Evolutionary conservation across 352 stramenopile genomes (phyloP).

Genomic region (Pythium scleroteichum): DNA sequence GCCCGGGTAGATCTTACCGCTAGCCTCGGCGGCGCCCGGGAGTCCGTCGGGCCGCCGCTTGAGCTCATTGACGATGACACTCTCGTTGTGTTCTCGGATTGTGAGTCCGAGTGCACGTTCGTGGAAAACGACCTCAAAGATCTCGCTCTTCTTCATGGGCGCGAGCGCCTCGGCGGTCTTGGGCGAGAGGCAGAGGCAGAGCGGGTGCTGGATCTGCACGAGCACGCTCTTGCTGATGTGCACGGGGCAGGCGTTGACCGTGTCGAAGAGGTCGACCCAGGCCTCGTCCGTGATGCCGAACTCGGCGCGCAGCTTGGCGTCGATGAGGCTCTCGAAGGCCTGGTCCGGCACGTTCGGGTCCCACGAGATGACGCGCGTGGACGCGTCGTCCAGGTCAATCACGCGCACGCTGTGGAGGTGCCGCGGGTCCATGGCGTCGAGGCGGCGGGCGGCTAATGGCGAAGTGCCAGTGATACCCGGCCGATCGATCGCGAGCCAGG

Average conservation of each 20-base stretch:
- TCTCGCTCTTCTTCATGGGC: slow-evolving; percentile 77
- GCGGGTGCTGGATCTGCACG: slow-evolving; percentile 40
- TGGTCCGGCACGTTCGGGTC: slow-evolving; percentile 80
- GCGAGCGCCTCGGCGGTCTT: slow-evolving; percentile 78
- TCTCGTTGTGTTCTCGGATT: slow-evolving; percentile 83
- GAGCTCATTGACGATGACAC: slow-evolving; percentile 85
- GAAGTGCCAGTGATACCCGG: slow-evolving; percentile 1
- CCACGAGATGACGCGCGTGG: slow-evolving; percentile 72
- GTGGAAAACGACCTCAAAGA: slow-evolving; percentile 79
- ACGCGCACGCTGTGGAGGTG: slow-evolving; percentile 58
- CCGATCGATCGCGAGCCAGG: slow-evolving; percentile 3
- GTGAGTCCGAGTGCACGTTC: slow-evolving; percentile 79
- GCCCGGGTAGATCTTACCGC: slow-evolving; percentile 53
- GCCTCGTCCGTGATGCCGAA: slow-evolving; percentile 85
- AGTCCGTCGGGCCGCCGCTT: slow-evolving; percentile 61
- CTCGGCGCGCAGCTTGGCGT: slow-evolving; percentile 67
- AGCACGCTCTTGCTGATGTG: slow-evolving; percentile 82
- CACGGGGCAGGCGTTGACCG: slow-evolving; percentile 77
- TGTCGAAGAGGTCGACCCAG: slow-evolving; percentile 87
- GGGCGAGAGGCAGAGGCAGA: slow-evolving; percentile 81
- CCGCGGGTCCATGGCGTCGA: slow-evolving; percentile 21
- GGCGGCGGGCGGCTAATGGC: slow-evolving; percentile 7
- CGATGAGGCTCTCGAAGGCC: slow-evolving; percentile 78
- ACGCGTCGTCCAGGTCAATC: slow-evolving; percentile 86
- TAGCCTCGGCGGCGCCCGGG: slow-evolving; percentile 55